Base-by-base conservation (phyloP, 2,329 filamentous ascomycete species). In the Penicillium psychrosexuale region DNA sequence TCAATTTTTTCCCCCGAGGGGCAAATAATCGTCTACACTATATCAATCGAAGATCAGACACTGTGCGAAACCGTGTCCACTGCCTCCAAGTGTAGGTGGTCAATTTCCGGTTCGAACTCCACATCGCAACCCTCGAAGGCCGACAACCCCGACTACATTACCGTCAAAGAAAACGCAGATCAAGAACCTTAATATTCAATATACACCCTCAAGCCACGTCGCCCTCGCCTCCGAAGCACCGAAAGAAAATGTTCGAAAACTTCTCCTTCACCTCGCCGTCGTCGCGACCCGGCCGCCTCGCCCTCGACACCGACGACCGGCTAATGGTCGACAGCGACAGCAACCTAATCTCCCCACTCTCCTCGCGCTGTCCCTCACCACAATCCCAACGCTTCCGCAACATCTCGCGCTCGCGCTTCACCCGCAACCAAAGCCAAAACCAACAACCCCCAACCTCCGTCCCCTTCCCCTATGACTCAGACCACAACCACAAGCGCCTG, bases 311-410 rank as follows among this genome's bases (percentile, higher is more conserved):
- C 6, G 52, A 54, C 12, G 52, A 54, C 33, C 52, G 39, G 22
- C 39, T 40, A 17, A 45, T 50, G 39, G 47, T 51, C 52, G 47
- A 54, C 51, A 42, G 22, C 31, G 47, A 36, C 54, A 51, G 37
- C 49, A 37, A 17, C 15, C 17, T 55, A 46, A 53, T 76, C 48
- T 76, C 74, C 12, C 74, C 74, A 7, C 59, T 76, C 37, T 76
- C 73, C 13, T 76, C 74, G 12, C 73, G 72, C 22, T 76, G 72
- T 58, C 71, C 73, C 2, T 76, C 73, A n/a, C 74, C 73, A n/a
- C 67, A 68, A 49, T 61, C 66, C n/a, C 64, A 68, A 42, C 69
- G 70, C 19, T 67, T 69, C 37, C 68, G 64, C 51, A 64, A 63
- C 15, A 55, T 67, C 12, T 65, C 67, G 13, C 69, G 67, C 33